Base-by-base conservation (phyloP, 116 monocot species). In the Iris pallida region DNA sequence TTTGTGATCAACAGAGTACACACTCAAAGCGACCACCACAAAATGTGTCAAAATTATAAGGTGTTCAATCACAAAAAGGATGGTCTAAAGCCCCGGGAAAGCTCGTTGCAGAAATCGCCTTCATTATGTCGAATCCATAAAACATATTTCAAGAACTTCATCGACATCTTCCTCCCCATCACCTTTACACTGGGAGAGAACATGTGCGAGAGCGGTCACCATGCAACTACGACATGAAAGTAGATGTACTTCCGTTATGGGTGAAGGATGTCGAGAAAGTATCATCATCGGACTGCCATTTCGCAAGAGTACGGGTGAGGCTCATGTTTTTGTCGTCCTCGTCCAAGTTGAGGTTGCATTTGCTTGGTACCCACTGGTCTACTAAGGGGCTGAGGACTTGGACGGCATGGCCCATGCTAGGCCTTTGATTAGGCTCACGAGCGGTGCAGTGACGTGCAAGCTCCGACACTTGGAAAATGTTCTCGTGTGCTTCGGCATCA, bases 401-500 rank as follows among this genome's bases (percentile, higher is more conserved):
- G 49, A 95, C 95, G 7, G 80, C 88, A 49, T 95, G 81, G 40
- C 91, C 75, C 95, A 95, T 95, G 49, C 88, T 88, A 41, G 95
- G 95, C 56, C 95, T 74, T 30, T 83, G 85, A 45, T 60, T 53
- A 11, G 81, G 76, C 42, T 95, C 95, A 0, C 91, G 85, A 14
- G 78, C 71, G 20, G 95, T 85, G 81, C 95, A 95, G 40, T 90
- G 86, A 18, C 75, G 71, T 5, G 95, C 88, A 4, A 95, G 81
- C 54, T 90, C 91, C 6, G 91, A 85, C 7, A 90, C 73, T 15
- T 75, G 78, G 8, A 67, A 13, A 20, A 88, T 61, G 53, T 78
- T 73, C 5, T 55, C 61, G 30, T 65, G 20, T 43, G 61, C 81
- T 64, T 85, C 81, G 3, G 77, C 83, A 30, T 83, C 71, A 4